Evolutionary conservation across 805 yeast species (phyloP).

Genomic region (Ogataea zsoltii): DNA sequence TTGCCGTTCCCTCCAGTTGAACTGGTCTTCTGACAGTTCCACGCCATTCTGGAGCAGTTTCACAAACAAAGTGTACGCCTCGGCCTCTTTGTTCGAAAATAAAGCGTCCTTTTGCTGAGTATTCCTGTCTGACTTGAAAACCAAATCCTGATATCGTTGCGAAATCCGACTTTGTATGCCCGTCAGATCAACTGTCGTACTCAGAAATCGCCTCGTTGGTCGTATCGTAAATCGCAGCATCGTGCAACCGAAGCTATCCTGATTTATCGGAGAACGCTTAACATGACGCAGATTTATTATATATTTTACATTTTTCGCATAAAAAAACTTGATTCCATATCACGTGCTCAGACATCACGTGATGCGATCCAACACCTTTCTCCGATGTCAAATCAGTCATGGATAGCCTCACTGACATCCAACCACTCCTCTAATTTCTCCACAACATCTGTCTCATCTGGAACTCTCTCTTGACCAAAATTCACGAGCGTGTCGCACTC

Average conservation of each 20-base stretch:
- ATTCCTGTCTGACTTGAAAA: neutral
- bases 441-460: constrained; percentile 19
- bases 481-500: constrained; percentile 15
- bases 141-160: neutral
- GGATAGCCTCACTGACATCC: constrained; percentile 18
- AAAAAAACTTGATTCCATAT: neutral
- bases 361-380: neutral
- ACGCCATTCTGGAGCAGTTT: constrained; percentile 7
- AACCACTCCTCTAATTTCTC: constrained; percentile 26
- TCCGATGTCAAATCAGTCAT: constrained; percentile 12
- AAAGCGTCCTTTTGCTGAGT: neutral
- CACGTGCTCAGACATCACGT: neutral
- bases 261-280: no score
- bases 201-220: neutral
- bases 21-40: constrained; percentile 2
- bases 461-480: constrained; percentile 25
- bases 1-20: constrained; percentile 5
- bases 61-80: constrained; percentile 5
- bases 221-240: no score
- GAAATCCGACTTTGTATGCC: neutral
- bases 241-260: no score
- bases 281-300: no score
- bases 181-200: neutral
- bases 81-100: constrained; percentile 7
- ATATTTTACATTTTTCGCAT: neutral